Percentiles rank a stretch among this genome's conserved stretches.
These are phyloP conservation scores for Diversispora eburnea DNA, from an alignment of 192 early-diverging fungal genomes.

Conservation along the genomic window DNA sequence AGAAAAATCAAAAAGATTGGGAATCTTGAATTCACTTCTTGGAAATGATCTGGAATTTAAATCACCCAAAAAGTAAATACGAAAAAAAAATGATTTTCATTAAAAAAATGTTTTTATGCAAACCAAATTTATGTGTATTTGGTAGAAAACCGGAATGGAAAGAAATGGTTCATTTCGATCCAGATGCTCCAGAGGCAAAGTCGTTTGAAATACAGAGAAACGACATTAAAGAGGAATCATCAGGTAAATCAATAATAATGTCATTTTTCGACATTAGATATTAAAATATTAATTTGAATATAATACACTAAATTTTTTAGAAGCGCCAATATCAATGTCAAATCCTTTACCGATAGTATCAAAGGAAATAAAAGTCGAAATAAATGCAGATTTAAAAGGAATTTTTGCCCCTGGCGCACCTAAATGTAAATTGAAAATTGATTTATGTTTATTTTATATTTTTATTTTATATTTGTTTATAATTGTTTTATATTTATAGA, in stretches of 20 bases:
- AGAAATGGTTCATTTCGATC: slow-evolving; percentile 40
- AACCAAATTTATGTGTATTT: not conserved
- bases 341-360: slow-evolving; percentile 6
- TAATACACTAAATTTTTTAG: not conserved
- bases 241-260: not conserved
- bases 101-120: too few species aligned
- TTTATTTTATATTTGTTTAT: not conserved
- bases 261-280: not conserved
- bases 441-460: not conserved
- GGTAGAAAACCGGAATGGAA: slow-evolving; percentile 10
- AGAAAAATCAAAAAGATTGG: slow-evolving; percentile 38
- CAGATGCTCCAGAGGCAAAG: slow-evolving; percentile 34
- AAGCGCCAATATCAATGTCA: not conserved
- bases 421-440: not conserved
- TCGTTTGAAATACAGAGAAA: not conserved
- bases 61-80: not conserved
- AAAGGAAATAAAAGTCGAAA: slow-evolving; percentile 12
- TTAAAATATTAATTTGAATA: not conserved
- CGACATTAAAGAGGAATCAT: not conserved
- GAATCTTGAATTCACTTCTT: slow-evolving; percentile 42
- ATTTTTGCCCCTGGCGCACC: slow-evolving; percentile 4
- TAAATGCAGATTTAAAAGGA: slow-evolving; percentile 20
- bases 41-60: slow-evolving; percentile 21
- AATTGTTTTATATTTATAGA: not conserved
- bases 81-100: not conserved